These are phyloP conservation scores for Ophiostoma sp. DNA, from an alignment of 2,329 filamentous ascomycete genomes.

Conservation along the genomic window DNA sequence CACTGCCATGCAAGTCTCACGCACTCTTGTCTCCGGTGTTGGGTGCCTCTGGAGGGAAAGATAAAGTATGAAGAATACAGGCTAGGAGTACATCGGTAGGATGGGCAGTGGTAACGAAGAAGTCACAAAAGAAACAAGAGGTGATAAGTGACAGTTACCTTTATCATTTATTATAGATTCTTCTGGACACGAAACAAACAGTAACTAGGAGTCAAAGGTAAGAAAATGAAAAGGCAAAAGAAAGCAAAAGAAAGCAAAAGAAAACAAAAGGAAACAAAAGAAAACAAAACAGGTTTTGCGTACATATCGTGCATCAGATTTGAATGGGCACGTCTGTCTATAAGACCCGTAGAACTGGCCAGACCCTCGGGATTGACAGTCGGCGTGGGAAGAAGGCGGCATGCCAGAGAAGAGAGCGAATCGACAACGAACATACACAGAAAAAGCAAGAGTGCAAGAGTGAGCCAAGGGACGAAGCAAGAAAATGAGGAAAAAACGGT, in stretches of 20 bases:
- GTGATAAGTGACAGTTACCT: no score
- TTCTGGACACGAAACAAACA: not conserved
- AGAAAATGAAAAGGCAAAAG: no score
- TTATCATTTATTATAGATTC: no score
- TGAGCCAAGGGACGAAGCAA: not conserved
- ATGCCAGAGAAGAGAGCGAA: not conserved
- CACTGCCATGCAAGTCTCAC: not conserved
- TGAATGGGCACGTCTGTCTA: not conserved
- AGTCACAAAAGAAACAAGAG: no score
- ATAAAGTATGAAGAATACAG: no score
- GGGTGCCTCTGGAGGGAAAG: no score
- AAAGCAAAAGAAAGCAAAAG: no score
- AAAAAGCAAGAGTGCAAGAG: not conserved
- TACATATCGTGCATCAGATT: conserved; percentile 19
- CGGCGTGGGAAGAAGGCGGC: not conserved
- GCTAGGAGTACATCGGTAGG: no score
- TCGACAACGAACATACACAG: not conserved
- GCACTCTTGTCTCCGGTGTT: not conserved
- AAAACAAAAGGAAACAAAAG: not conserved
- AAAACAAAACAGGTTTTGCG: conserved; percentile 22
- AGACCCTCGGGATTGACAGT: conserved; percentile 13
- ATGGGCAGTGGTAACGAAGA: no score
- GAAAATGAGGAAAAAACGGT: not conserved
- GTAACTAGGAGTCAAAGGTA: no score
- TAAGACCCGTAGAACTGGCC: conserved; percentile 15